Evolutionary conservation across 345 rosid genomes (phyloP).

Genomic region (Sisymbrium altissimum): DNA sequence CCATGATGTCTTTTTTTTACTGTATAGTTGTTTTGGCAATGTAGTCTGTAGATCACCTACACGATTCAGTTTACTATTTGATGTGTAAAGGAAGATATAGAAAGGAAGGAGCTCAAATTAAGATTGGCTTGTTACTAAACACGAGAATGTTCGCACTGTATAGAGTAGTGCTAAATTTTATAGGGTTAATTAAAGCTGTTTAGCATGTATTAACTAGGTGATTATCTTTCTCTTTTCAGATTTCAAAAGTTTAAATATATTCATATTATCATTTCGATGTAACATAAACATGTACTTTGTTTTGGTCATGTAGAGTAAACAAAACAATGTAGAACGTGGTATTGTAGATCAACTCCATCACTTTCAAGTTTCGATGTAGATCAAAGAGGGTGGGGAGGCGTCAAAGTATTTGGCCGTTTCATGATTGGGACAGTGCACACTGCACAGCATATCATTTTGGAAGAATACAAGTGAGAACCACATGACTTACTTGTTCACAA

Average conservation of each 20-base stretch:
- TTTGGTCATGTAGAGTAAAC: no score
- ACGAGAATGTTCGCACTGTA: neutral
- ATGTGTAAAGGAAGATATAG: neutral
- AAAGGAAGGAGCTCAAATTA: neutral
- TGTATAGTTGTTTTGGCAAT: neutral
- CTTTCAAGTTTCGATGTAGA: no score
- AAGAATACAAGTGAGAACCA: neutral
- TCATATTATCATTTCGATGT: neutral
- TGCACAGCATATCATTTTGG: constrained; percentile 1
- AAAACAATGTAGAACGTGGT: no score
- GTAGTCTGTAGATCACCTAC: neutral
- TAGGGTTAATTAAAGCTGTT: neutral
- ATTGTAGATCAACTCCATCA: no score
- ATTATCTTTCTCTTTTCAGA: neutral
- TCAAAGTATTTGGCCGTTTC: constrained; percentile 14
- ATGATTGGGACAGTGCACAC: neutral
- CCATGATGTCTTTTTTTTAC: no score
- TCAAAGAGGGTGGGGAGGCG: no score
- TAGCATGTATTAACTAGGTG: neutral
- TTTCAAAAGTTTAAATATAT: neutral
- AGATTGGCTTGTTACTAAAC: neutral
- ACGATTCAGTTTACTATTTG: neutral
- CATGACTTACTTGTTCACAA: neutral
- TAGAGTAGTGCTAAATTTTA: neutral
- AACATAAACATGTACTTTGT: neutral